A percentile compares a stretch with the other conserved stretches of the same genome.
Conservation (phyloP, 2,329 filamentous ascomycete species). For the Ophiostoma tasmaniense region DNA sequence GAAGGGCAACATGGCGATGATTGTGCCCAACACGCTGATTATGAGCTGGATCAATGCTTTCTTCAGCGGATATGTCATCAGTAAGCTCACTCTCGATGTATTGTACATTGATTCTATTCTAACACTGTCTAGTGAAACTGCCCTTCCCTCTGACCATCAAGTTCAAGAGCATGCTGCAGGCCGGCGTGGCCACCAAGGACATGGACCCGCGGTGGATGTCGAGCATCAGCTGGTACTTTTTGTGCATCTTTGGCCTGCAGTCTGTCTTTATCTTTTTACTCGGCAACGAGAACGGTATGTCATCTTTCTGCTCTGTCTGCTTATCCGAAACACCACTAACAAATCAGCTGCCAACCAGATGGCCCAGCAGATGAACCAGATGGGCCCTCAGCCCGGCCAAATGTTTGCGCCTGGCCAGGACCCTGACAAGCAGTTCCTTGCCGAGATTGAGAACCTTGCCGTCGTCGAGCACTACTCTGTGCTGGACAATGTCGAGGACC, state of each 20-base stretch:
- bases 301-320: neutral
- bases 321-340: slow-evolving; percentile 17
- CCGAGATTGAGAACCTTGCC: slow-evolving; percentile 88
- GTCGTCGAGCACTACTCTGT: slow-evolving; percentile 92
- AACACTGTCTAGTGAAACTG: slow-evolving; percentile 63
- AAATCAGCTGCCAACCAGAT: slow-evolving; percentile 79
- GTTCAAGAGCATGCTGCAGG: slow-evolving; percentile 99
- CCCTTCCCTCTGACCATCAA: slow-evolving; percentile 96
- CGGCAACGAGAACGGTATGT: slow-evolving; percentile 86
- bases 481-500: slow-evolving; percentile 76
- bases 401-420: slow-evolving; percentile 91
- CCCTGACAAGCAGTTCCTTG: slow-evolving; percentile 88
- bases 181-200: slow-evolving; percentile 88
- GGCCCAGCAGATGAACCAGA: slow-evolving; percentile 79
- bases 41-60: slow-evolving; percentile 99
- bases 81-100: too few species aligned
- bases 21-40: slow-evolving; percentile 95
- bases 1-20: slow-evolving; percentile 99
- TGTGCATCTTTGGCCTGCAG: slow-evolving; percentile 93
- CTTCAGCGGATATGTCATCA: slow-evolving; percentile 97
- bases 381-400: slow-evolving; percentile 60
- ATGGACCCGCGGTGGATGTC: slow-evolving; percentile 98
- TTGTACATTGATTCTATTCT: too few species aligned
- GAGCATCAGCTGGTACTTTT: slow-evolving; percentile 96
- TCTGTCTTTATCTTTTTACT: slow-evolving; percentile 96